Base-by-base conservation (phyloP, 2,329 filamentous ascomycete species). In the Niveomyces coronatus region DNA sequence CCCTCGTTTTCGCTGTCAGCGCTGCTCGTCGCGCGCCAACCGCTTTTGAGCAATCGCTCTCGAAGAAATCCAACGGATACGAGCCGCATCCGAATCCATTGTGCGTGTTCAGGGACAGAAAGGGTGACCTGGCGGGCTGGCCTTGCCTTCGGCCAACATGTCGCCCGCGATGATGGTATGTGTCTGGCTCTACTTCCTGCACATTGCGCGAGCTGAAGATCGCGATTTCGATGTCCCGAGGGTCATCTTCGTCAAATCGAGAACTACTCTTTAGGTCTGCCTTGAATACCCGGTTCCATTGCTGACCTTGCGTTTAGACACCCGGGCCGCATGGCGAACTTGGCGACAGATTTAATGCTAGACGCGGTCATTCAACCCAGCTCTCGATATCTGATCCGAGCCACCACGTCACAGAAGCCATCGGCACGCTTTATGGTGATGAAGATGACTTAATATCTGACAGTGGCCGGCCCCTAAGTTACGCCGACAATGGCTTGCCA, bases 331-430 rank as follows among this genome's bases (percentile, higher is more conserved):
- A 65, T 53, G 59, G 55, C 61, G 66, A 76, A 64, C 62, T 66
- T 57, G 68, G 70, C 56, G 65, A 63, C 53, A 74, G 64, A 58
- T 74, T 76, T 59, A 61, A 70, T 49, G 71, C 59, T 56, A 71
- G 71, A 58, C 73, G 73, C 53, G 72, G 72, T 47, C 73, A 76
- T 58, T 60, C 60, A 43, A 71, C 62, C 53, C 70, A 76, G 51
- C 63, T 76, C 35, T 78, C 74, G 40, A 77, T 94, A 58, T 91
- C 84, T 59, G 87, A 94, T 62, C 83, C 88, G 44, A 86, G 74
- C 63, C 86, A 94, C 63, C 88, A 94, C 74, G 85, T 94, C 56
- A 94, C 87, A 40, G 88, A 94, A 60, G 83, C 86, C 43, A 94
- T 94, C 60, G 85, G 85, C 37, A 87, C 87, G 51, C 75, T 94